A percentile compares a stretch with the other conserved stretches of the same genome.
These are phyloP conservation scores for Dunaliella primolecta DNA, from an alignment of 139 green algal species.

Conservation along the genomic window DNA sequence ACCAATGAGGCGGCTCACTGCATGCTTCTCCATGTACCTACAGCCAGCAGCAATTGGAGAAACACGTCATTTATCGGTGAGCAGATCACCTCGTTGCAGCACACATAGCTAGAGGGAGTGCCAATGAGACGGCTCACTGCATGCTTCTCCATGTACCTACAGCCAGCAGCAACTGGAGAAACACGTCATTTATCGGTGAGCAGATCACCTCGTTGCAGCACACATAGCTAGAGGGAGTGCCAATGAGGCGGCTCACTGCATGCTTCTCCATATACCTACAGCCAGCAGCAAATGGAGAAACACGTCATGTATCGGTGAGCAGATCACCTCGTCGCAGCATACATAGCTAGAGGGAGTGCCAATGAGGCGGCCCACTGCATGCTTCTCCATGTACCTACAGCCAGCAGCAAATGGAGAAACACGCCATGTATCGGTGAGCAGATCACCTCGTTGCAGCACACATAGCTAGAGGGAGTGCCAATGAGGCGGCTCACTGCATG, in stretches of 20 bases:
- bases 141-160: constrained; percentile 96
- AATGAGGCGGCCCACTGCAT: constrained; percentile 79
- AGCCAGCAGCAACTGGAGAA: no score
- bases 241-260: constrained; percentile 77
- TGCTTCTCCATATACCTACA: constrained; percentile 97
- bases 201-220: constrained; percentile 85
- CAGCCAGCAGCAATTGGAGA: no score
- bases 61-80: no score
- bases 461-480: constrained; percentile 87
- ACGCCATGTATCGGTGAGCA: no score
- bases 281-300: no score
- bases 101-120: constrained; percentile 75
- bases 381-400: constrained; percentile 96
- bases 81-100: constrained; percentile 86
- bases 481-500: constrained; percentile 78
- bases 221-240: constrained; percentile 78
- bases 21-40: constrained; percentile 96
- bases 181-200: no score
- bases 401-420: no score
- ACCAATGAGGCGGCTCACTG: constrained; percentile 77
- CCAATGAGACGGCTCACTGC: constrained; percentile 79
- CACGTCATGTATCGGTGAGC: constrained; percentile 96
- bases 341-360: constrained; percentile 81
- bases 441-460: constrained; percentile 82
- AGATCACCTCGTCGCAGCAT: constrained; percentile 84